Conservation (phyloP, 371 early-diverging fungal genomes). For the Mucor plumbeus region DNA sequence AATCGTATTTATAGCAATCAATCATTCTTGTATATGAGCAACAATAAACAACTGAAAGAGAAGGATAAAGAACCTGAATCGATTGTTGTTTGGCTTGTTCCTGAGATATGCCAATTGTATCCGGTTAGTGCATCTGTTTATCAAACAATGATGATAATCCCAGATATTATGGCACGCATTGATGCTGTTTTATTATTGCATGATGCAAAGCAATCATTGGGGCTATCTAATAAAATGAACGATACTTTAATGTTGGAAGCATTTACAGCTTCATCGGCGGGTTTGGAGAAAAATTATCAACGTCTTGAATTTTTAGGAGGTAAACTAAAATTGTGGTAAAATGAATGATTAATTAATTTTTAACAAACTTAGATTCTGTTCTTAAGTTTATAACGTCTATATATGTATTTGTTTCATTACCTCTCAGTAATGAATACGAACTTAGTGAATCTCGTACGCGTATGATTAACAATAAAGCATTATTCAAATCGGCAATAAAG, state of each 20-base stretch:
- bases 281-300: slow-evolving; percentile 80
- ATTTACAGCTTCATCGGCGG: slow-evolving; percentile 72
- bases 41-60: slow-evolving; percentile 7
- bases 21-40: neutral
- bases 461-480: slow-evolving; percentile 75
- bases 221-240: slow-evolving; percentile 29
- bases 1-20: slow-evolving; percentile 6
- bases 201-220: slow-evolving; percentile 55
- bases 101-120: slow-evolving; percentile 56
- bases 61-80: slow-evolving; percentile 35
- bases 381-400: slow-evolving; percentile 82
- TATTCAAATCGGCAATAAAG: slow-evolving; percentile 59
- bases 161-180: slow-evolving; percentile 67
- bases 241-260: slow-evolving; percentile 64
- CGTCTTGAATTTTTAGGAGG: slow-evolving; percentile 91
- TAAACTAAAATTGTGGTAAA: neutral
- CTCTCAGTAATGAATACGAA: slow-evolving; percentile 77
- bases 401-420: slow-evolving; percentile 74
- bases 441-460: slow-evolving; percentile 68
- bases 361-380: slow-evolving; percentile 72
- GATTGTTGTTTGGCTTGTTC: slow-evolving; percentile 51
- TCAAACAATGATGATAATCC: slow-evolving; percentile 58
- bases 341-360: neutral
- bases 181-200: slow-evolving; percentile 62
- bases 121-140: slow-evolving; percentile 58